Evolutionary conservation across 306 rosid species (phyloP), one percentile per base, ranked within the genome.

Genomic region (Potentilla sterilis): DNA sequence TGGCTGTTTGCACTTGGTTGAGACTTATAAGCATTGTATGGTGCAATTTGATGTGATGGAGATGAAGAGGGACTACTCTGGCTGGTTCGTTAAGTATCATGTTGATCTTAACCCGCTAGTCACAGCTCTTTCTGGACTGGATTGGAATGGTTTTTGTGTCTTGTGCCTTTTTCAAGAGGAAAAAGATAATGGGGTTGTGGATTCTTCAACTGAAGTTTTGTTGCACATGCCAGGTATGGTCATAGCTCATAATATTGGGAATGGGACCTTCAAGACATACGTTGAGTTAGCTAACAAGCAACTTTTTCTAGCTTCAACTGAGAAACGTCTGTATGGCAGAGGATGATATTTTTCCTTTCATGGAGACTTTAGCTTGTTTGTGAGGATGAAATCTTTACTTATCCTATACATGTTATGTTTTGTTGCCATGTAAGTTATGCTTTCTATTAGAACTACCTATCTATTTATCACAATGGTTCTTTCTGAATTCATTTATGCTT

Each of bases 171-270:
- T 21, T 57, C 51, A 35, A 40, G 16, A 54, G 28, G 61, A n/a
- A n/a, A 54, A 3, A 40, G 2, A 55, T 42, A n/a, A 5, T 4
- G 63, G 49, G 37, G 64, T 7, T 16, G 42, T 32, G 7, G 24
- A 52, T 52, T 18, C 58, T 38, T 54, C 76, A 34, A 14, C 21
- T 32, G 55, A 16, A 15, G 7, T 72, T 22, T 57, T 54, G 59
- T 43, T 72, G 12, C 67, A 55, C 57, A 38, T 55, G 24, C 67
- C 67, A 10, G 76, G 67, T 13, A 55, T 38, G 49, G 21, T 72
- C 6, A 35, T 32, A 14, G 14, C 66, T 38, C 55, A 72, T 46
- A 72, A 72, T 28, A 49, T 72, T 13, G 3, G 51, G 9, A 44
- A 54, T 19, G 40, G 40, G 21, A 72, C 38, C 8, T 55, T 72